phyloP scores from a whole-genome alignment of 129 eudicot species.

The Saposhnikovia divaricata region DNA sequence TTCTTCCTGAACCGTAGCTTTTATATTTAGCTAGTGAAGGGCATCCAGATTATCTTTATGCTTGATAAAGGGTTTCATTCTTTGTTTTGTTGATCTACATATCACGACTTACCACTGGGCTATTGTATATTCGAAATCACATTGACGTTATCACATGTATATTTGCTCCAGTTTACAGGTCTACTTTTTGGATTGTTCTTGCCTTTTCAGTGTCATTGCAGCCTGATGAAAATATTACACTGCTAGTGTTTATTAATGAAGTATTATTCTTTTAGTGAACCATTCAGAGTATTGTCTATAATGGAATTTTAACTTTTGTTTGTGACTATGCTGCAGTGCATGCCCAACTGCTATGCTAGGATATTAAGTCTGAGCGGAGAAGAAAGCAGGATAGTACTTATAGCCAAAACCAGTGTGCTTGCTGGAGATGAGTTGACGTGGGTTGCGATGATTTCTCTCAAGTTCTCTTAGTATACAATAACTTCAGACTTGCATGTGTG shows the following conservation, averaged over 20 bases:
- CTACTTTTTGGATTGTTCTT: neutral
- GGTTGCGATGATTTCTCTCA: slow-evolving; percentile 10
- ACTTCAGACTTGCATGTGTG: neutral
- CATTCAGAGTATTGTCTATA: neutral
- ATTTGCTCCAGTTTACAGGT: neutral
- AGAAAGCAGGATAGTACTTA: slow-evolving; percentile 73
- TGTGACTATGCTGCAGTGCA: slow-evolving; percentile 45
- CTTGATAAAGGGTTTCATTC: neutral
- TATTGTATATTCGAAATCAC: neutral
- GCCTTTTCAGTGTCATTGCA: neutral
- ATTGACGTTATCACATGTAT: neutral
- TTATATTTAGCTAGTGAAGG: neutral
- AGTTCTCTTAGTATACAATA: neutral
- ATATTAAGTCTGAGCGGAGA: slow-evolving; percentile 64
- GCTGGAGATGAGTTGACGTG: slow-evolving; percentile 89
- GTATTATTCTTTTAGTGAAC: neutral
- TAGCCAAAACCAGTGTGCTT: slow-evolving; percentile 62
- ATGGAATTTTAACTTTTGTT: neutral
- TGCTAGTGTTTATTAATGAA: neutral
- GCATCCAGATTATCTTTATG: neutral
- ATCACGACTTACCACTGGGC: neutral
- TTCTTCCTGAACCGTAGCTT: neutral
- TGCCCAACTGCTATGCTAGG: slow-evolving; percentile 92
- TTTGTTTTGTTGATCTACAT: neutral
- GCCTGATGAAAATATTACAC: neutral